Conservation (phyloP, 306 rosid genomes). For the Medicago truncatula region MtrunA17r5.0-ANR NC_053042.1:18382001-18382500, state of each 20-base stretch:
- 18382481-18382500: conserved; percentile 47
- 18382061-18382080: neutral
- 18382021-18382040: neutral
- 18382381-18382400: neutral
- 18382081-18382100: neutral
- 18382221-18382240: conserved; percentile 65
- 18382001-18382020: too few species aligned
- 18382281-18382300: conserved; percentile 29
- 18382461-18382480: conserved; percentile 40
- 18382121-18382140: conserved; percentile 42
- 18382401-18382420: conserved; percentile 48
- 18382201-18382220: conserved; percentile 52
- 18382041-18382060: neutral
- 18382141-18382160: conserved; percentile 39
- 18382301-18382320: neutral
- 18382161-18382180: neutral
- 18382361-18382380: neutral
- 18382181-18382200: conserved; percentile 36
- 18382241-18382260: conserved; percentile 70
- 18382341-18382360: neutral
- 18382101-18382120: conserved; percentile 35
- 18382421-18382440: conserved; percentile 59
- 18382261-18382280: conserved; percentile 56
- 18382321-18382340: neutral
- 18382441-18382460: conserved; percentile 54